Evolutionary conservation across 805 yeast species (phyloP), one percentile per base, ranked within the genome.

Genomic region (Kuraishia cidri): DNA sequence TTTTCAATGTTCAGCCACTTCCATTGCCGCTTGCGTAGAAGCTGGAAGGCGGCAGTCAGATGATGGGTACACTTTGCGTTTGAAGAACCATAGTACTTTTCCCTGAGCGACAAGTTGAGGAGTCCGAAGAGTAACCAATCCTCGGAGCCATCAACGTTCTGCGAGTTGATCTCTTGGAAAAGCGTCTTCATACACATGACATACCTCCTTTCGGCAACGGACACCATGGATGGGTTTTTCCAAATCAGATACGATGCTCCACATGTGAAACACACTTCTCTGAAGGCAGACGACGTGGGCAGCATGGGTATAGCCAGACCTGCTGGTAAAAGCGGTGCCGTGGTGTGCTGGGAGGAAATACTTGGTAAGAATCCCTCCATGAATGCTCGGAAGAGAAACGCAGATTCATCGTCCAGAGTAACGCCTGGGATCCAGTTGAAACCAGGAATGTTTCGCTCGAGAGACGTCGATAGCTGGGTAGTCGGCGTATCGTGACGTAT

Each of bases 81-180:
- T 41, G 37, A 28, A 43, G 52, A 15, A 37, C 48, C 39, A 43
- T 53, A 13, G 47, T 52, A 44, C 32, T 59, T 55, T 22, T 63
- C 57, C 9, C 66, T 49, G 4, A 56, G 39, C 35, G 68, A 59
- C 26, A 66, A 38, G 27, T 56, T 38, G 31, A 62, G 60, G n/a
- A 60, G 56, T 2, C 66, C 62, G n/a, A 62, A 58, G 21, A 60
- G 42, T 3, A 62, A 38, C 74, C 72, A 67, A 17, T 54, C 51
- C 22, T 53, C 58, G 6, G 51, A 47, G 6, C 43, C 30, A 30
- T 35, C 41, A 29, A 27, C 42, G 8, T 46, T 44, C 14, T 43
- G 35, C 15, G 41, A 30, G 40, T 37, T 36, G 13, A 54, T 43
- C 26, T 45, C 47, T 10, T 39, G 37, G 27, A 41, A 32, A 4